Conservation (phyloP, 164 flowering plant species). For the Annona cherimola region DNA sequence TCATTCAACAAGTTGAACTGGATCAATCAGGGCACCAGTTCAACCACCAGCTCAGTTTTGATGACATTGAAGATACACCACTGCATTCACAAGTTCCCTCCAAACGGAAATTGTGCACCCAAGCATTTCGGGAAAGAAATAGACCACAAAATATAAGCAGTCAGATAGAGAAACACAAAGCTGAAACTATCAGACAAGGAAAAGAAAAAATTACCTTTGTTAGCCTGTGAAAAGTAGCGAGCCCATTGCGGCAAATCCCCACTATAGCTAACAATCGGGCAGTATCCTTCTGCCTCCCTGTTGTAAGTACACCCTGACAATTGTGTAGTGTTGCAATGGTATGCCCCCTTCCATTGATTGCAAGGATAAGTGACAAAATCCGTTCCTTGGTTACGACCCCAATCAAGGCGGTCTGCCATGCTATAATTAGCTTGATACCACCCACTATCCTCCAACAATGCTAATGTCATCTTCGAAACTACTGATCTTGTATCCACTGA, state of each 20-base stretch:
- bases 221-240: conserved; percentile 89
- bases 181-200: too few species aligned
- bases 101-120: too few species aligned
- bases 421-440: conserved; percentile 98
- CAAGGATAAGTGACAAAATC: conserved; percentile 89
- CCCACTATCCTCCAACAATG: conserved; percentile 96
- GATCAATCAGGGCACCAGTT: too few species aligned
- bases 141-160: too few species aligned
- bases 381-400: conserved; percentile 97
- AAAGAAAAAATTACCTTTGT: conserved; percentile 52
- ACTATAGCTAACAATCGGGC: conserved; percentile 89
- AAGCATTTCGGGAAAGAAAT: too few species aligned
- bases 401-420: conserved; percentile 92
- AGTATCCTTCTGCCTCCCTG: conserved; percentile 98
- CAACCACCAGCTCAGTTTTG: too few species aligned
- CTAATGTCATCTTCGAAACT: conserved; percentile 95
- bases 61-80: too few species aligned
- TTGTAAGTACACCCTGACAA: conserved; percentile 96
- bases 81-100: too few species aligned
- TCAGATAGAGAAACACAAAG: too few species aligned
- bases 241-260: conserved; percentile 98
- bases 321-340: conserved; percentile 95
- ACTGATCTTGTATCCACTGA: conserved; percentile 99
- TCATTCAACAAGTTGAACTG: too few species aligned
- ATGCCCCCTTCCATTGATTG: conserved; percentile 98